Percentiles rank a stretch among this genome's conserved stretches.
Conservation (phyloP, 2,329 filamentous ascomycete species). For the Cladophialophora psammophila region DNA sequence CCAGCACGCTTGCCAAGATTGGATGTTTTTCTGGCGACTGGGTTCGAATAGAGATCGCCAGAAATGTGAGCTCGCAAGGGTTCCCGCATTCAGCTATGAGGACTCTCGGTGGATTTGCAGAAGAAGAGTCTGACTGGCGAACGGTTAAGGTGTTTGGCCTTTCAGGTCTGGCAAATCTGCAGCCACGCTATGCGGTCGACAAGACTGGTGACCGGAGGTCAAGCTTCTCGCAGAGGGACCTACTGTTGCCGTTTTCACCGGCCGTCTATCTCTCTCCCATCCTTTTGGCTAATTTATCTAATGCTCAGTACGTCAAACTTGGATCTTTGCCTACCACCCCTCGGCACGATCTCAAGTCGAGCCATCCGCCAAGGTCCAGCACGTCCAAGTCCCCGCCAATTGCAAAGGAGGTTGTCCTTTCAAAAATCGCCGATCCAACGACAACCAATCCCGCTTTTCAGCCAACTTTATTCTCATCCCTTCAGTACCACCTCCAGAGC, state of each 20-base stretch:
- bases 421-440: slow-evolving; percentile 87
- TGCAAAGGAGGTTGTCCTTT: slow-evolving; percentile 81
- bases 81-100: slow-evolving; percentile 37
- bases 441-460: slow-evolving; percentile 87
- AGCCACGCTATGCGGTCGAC: slow-evolving; percentile 64
- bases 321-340: slow-evolving; percentile 61
- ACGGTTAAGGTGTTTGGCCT: slow-evolving; percentile 89
- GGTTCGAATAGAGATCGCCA: slow-evolving; percentile 81
- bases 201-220: slow-evolving; percentile 57
- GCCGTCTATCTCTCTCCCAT: slow-evolving; percentile 81
- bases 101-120: slow-evolving; percentile 43
- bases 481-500: slow-evolving; percentile 88
- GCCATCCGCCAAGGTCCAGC: slow-evolving; percentile 28
- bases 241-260: slow-evolving; percentile 60
- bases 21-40: slow-evolving; percentile 98
- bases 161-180: slow-evolving; percentile 67
- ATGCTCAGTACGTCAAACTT: slow-evolving; percentile 78
- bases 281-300: slow-evolving; percentile 83
- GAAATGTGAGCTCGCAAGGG: slow-evolving; percentile 62
- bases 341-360: slow-evolving; percentile 30
- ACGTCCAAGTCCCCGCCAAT: slow-evolving; percentile 61
- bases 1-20: slow-evolving; percentile 82
- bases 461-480: slow-evolving; percentile 80
- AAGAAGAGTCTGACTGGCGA: slow-evolving; percentile 76
- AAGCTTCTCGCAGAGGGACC: slow-evolving; percentile 60